Conservation (phyloP, 2,329 filamentous ascomycete species). For the Arthrobotrys musiformis region DNA sequence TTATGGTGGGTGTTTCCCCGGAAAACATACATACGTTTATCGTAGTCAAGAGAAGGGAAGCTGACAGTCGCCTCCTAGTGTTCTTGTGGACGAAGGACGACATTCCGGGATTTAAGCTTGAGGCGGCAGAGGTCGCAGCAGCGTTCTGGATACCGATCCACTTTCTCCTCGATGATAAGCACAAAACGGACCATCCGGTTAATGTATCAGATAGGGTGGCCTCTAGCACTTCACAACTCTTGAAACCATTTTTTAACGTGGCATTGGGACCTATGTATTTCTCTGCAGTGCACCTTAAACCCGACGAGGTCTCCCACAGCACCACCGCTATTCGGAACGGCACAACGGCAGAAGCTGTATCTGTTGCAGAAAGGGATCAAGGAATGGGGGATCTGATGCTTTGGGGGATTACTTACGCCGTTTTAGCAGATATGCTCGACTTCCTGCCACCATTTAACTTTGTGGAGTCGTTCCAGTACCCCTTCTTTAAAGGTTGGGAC, state of each 20-base stretch:
- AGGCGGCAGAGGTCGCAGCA: constrained; percentile 75
- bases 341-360: not conserved
- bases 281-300: constrained; percentile 72
- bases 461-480: constrained; percentile 73
- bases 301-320: constrained; percentile 70
- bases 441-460: constrained; percentile 72
- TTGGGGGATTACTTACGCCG: constrained; percentile 76
- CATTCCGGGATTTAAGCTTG: constrained; percentile 70
- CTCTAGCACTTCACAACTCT: constrained; percentile 68
- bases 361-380: not conserved
- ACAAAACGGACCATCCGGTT: constrained; percentile 72
- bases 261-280: constrained; percentile 75
- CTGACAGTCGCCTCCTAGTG: constrained; percentile 66
- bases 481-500: constrained; percentile 74
- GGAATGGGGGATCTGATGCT: constrained; percentile 68
- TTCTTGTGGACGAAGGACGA: constrained; percentile 71
- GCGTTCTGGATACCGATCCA: constrained; percentile 76
- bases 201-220: constrained; percentile 73
- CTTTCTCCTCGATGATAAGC: constrained; percentile 70
- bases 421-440: constrained; percentile 75
- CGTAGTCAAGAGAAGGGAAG: not conserved
- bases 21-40: not conserved
- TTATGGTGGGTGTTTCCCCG: constrained; percentile 2
- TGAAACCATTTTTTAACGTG: constrained; percentile 68
- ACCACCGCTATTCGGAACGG: constrained; percentile 66